A percentile compares a stretch with the other conserved stretches of the same genome.
Evolutionary conservation across 1,284 basidiomycete genomes (phyloP).

Genomic region (Stygiomarasmius scandens): DNA sequence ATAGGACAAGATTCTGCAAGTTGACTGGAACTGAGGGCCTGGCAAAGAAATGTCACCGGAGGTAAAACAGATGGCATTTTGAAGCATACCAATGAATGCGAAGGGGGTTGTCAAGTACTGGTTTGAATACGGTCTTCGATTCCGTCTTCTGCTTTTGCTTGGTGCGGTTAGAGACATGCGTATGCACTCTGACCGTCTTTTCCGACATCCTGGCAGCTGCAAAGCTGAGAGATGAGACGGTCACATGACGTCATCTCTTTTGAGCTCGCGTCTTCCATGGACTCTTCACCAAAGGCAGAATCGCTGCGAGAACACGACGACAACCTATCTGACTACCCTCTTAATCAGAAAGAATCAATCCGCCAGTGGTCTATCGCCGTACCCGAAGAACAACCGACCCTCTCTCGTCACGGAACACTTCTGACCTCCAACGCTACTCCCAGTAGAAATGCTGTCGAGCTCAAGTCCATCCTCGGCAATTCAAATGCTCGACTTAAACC

Average conservation of each 20-base stretch:
- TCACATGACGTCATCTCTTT: background rate
- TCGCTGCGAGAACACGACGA: slow-evolving; percentile 37
- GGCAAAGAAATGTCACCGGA: slow-evolving; percentile 14
- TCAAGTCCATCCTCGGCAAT: slow-evolving; percentile 64
- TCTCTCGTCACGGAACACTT: slow-evolving; percentile 55
- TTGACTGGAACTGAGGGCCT: slow-evolving; percentile 72
- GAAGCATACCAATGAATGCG: slow-evolving; percentile 62
- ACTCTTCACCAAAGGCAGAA: slow-evolving; percentile 8
- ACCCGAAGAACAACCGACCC: slow-evolving; percentile 22
- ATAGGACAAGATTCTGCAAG: slow-evolving; percentile 62
- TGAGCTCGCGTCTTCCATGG: background rate
- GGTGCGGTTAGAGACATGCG: slow-evolving; percentile 61
- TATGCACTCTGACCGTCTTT: slow-evolving; percentile 48
- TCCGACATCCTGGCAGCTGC: slow-evolving; percentile 32
- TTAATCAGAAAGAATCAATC: slow-evolving; percentile 22
- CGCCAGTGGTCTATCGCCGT: background rate
- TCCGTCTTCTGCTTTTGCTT: slow-evolving; percentile 44
- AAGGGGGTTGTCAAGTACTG: slow-evolving; percentile 72
- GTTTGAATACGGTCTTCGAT: slow-evolving; percentile 64
- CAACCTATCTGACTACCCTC: slow-evolving; percentile 37
- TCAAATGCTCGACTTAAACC: slow-evolving; percentile 56
- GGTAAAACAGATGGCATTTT: background rate
- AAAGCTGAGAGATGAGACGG: background rate
- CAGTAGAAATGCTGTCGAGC: slow-evolving; percentile 52
- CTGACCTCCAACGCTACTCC: slow-evolving; percentile 50